These are phyloP conservation scores for Rhodotorula diobovata DNA, from an alignment of 768 basidiomycete genomes.

Conservation along the genomic window DNA sequence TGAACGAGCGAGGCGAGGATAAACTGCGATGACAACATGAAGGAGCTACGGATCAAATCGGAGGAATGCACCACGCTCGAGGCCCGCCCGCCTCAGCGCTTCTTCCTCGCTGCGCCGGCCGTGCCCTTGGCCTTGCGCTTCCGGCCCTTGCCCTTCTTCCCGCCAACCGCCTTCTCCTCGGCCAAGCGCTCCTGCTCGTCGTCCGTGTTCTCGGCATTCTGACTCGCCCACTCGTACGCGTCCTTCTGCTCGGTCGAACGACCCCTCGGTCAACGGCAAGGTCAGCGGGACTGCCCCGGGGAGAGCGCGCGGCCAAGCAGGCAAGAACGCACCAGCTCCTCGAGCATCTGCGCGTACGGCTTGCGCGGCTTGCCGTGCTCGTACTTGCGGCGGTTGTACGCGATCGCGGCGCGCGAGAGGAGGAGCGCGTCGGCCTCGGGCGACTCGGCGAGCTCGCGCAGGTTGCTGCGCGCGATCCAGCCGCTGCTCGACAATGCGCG, in stretches of 20 bases:
- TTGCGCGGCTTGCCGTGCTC: not conserved
- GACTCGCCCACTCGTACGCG: not conserved
- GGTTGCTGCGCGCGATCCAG: not conserved
- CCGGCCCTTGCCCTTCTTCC: not conserved
- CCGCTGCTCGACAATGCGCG: not conserved
- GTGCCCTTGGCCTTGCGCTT: not conserved
- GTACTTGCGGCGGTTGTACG: not conserved
- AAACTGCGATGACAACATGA: not conserved
- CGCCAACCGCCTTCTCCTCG: not conserved
- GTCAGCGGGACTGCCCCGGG: not conserved
- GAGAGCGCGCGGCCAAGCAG: not conserved
- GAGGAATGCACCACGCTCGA: not conserved
- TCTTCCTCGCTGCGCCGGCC: not conserved
- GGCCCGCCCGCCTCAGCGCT: not conserved
- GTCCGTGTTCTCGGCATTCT: not conserved
- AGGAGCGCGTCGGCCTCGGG: not conserved
- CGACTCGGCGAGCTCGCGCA: not conserved
- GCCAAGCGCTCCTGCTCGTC: not conserved
- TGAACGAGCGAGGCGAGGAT: not conserved
- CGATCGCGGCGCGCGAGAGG: not conserved
- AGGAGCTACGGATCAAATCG: too few relatives aligned
- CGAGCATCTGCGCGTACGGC: not conserved
- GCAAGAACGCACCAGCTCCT: not conserved
- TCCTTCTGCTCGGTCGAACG: not conserved
- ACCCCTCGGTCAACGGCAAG: not conserved